Evolutionary conservation across 352 stramenopile genomes (phyloP).

Genomic region (Phytophthora constricta): DNA sequence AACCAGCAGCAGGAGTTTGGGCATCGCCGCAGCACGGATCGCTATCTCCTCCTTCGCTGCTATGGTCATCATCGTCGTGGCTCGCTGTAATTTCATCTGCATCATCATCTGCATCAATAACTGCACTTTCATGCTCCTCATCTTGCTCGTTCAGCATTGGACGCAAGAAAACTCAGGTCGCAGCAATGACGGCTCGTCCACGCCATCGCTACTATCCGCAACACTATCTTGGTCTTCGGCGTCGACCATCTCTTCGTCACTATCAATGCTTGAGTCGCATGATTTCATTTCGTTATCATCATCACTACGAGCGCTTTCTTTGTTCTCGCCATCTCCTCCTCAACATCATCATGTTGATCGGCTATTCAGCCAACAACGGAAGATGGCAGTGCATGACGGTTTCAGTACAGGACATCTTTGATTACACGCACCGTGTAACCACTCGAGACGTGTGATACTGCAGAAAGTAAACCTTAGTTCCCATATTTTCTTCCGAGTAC

Average conservation of each 20-base stretch:
- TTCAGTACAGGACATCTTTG: background rate
- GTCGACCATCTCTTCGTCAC: background rate
- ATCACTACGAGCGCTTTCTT: background rate
- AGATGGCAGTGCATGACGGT: background rate
- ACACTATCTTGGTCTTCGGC: background rate
- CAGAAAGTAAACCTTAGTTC: background rate
- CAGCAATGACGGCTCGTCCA: background rate
- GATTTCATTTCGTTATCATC: background rate
- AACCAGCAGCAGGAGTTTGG: background rate
- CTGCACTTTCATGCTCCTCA: background rate
- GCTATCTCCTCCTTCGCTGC: background rate
- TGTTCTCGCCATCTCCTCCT: background rate
- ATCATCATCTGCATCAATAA: background rate
- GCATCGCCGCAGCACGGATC: background rate
- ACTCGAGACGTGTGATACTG: background rate
- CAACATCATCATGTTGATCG: background rate
- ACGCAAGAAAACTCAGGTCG: background rate
- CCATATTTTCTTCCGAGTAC: background rate
- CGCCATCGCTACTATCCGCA: background rate
- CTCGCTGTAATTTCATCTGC: background rate
- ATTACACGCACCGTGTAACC: background rate
- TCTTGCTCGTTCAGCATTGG: background rate
- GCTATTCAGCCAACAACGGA: background rate
- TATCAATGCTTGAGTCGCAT: background rate
- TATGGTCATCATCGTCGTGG: background rate